Evolutionary conservation across 2,329 filamentous ascomycete species (phyloP).

Genomic region (Microdochium bolleyi): DNA sequence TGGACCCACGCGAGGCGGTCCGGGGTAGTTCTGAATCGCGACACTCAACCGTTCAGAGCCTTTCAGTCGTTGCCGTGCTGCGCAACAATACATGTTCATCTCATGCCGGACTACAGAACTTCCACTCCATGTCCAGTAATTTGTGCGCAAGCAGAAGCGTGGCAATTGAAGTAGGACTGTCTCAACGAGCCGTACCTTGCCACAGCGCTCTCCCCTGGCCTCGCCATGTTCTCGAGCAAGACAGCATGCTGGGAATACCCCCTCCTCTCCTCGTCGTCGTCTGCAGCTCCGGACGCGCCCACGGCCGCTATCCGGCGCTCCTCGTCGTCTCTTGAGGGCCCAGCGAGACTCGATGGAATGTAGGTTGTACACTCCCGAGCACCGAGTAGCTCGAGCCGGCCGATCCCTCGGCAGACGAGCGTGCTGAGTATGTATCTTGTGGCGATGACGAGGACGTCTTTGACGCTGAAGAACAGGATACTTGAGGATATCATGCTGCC

Average conservation of each 20-base stretch:
- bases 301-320: too few species aligned
- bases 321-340: background rate
- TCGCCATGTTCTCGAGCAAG: background rate
- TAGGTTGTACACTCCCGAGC: constrained; percentile 4
- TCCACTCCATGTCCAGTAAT: too few species aligned
- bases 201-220: background rate
- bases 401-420: constrained; percentile 8
- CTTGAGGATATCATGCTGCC: constrained; percentile 15
- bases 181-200: background rate
- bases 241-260: background rate
- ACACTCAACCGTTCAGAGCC: too few species aligned
- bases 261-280: too few species aligned
- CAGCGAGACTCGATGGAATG: background rate
- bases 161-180: too few species aligned
- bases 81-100: too few species aligned
- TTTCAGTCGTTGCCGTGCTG: too few species aligned
- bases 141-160: too few species aligned
- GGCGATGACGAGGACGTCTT: constrained; percentile 7
- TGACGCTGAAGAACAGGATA: constrained; percentile 12
- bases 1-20: too few species aligned
- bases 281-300: too few species aligned
- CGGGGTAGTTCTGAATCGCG: too few species aligned
- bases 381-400: constrained; percentile 8
- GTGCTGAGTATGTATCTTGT: constrained; percentile 7
- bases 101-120: too few species aligned